Evolutionary conservation across 768 basidiomycete genomes (phyloP), one percentile per base, ranked within the genome.

Genomic region (Boletus reticulatus): DNA sequence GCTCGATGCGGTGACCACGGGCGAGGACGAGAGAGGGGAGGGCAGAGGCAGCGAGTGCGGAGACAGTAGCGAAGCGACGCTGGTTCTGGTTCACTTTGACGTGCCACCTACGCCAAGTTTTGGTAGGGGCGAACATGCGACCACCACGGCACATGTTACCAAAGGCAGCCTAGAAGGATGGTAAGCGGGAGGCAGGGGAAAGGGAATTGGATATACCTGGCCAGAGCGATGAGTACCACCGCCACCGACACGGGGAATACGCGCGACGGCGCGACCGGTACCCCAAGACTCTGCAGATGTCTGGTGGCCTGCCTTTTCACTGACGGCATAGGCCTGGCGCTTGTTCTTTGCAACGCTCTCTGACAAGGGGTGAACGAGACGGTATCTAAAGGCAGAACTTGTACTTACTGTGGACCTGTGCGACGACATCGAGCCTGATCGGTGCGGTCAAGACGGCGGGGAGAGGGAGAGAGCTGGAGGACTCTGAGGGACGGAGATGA

Each of bases 81-180:
- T 98, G 95, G 84, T 95, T 96, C 82, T 94, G 92, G 87, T 95
- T 95, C 58, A 98, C 92, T 81, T 98, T 99, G 81, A 98, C 91
- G 79, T 99, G 97, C 97, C 97, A 99, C 75, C 87, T 95, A 78
- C 96, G 89, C 96, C 95, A 98, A 72, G 86, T 92, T 83, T 97
- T 98, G 78, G 96, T 98, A 17, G 97, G 97, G 29, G 96, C 96
- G 77, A 99, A 98, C 97, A 99, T 98, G 72, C 97, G 94, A 81
- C 97, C 97, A 72, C 97, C 96, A 76, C 97, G 92, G 83, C 96
- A 98, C 97, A 99, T 98, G 89, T 98, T 98, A 71, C 97, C 97
- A 79, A 98, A 98, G 32, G 97, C 97, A 73, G 93, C 97, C 89
- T 96, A 53, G 24, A 36, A 16, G 22, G 13, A 45, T 37, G 55